Base-by-base conservation (phyloP, 2,329 filamentous ascomycete species). In the Rachicladosporium sp. region DNA sequence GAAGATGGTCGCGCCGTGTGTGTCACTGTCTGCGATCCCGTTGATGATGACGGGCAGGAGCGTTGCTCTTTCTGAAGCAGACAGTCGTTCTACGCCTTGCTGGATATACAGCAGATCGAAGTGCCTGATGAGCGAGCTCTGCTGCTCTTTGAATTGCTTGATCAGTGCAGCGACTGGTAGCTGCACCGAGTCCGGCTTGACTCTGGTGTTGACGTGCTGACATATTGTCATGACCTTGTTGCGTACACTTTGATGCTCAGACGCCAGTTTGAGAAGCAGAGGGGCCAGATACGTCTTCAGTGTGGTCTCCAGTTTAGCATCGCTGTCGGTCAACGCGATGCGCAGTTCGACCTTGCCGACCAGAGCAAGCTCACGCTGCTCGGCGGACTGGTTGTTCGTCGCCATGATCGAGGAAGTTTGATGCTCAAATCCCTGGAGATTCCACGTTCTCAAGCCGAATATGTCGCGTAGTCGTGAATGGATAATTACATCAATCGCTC, bases 101-200 rank as follows among this genome's bases (percentile, higher is more conserved):
- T 93, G 84, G 30, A 95, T 82, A 56, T 93, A 94, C 11, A 82
- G 71, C 31, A 96, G 67, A 61, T 96, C 88, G 50, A 95, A 82
- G 56, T 93, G 84, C 46, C 85, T 80, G 47, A 98, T 76, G 30
- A 95, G 69, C 1, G 79, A 68, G 9, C 79, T 80, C 31, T 77
- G 47, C 30, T 76, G 76, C 13, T 83, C 76, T 60, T 93, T 93
- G 69, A 93, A 95, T 59, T 96, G 91, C 50, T 87, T 80, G 40
- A 96, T 62, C 12, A 98, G 70, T 10, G 79, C 76, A n/a, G 76
- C 73, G 9, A 96, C 87, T 0, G 91, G 91, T 4, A 98, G 68
- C 38, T 88, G 71, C 47, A 95, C 77, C 6, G 70, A 68, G 56
- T 67, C 64, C 48, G 72, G 63, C 56, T 76, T 72, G 47, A 77